These are phyloP conservation scores for Colletotrichum falcatum DNA, from an alignment of 2,329 filamentous ascomycete species.

Conservation along the genomic window DNA sequence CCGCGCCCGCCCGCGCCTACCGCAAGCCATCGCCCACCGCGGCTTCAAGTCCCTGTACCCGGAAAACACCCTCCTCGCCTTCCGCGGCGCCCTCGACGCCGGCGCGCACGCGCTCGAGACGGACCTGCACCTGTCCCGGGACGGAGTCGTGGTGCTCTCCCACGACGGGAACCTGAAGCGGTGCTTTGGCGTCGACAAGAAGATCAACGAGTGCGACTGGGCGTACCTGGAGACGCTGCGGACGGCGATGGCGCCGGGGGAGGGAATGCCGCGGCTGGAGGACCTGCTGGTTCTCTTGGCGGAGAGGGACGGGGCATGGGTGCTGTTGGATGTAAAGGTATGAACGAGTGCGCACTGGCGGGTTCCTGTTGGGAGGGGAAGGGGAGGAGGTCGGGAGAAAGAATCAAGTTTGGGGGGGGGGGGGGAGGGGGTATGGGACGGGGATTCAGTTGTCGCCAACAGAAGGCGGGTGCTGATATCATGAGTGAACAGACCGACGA, in stretches of 20 bases:
- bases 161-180: constrained; percentile 84
- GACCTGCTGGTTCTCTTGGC: constrained; percentile 82
- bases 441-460: not conserved
- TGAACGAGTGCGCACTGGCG: constrained; percentile 22
- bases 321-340: constrained; percentile 91
- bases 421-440: not conserved
- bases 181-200: constrained; percentile 81
- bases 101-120: constrained; percentile 89
- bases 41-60: constrained; percentile 83
- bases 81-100: constrained; percentile 77
- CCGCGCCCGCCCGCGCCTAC: constrained; percentile 53
- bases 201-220: constrained; percentile 83
- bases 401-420: not conserved
- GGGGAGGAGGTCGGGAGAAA: not conserved
- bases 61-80: constrained; percentile 88
- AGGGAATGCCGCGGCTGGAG: constrained; percentile 77
- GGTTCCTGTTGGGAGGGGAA: not conserved
- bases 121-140: constrained; percentile 84
- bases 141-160: constrained; percentile 86
- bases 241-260: constrained; percentile 75
- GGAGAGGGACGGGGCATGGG: constrained; percentile 76
- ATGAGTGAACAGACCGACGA: constrained; percentile 69
- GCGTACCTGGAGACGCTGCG: constrained; percentile 75
- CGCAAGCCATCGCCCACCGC: constrained; percentile 82
- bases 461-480: constrained; percentile 2